phyloP scores from a whole-genome alignment of 2,329 filamentous ascomycete species.

The Venturia pyrina region DNA sequence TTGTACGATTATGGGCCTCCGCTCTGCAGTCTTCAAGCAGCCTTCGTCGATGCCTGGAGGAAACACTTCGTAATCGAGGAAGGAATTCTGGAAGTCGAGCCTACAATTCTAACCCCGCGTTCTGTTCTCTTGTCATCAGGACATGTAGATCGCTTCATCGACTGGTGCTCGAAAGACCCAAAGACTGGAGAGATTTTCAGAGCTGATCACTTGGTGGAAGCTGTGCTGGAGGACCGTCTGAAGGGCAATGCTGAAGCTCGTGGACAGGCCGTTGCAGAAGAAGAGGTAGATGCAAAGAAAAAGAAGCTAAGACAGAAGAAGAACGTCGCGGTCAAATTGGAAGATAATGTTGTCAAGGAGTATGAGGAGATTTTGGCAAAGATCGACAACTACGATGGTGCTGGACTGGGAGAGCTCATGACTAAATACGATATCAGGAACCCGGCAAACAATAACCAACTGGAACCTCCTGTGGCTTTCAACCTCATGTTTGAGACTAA shows the following conservation, averaged over 20 bases:
- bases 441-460: slow-evolving; percentile 65
- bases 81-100: slow-evolving; percentile 93
- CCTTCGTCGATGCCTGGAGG: slow-evolving; percentile 80
- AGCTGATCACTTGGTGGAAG: slow-evolving; percentile 93
- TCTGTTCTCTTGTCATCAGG: slow-evolving; percentile 87
- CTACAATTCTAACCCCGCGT: slow-evolving; percentile 85
- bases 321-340: slow-evolving; percentile 61
- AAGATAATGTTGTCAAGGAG: slow-evolving; percentile 76
- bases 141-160: slow-evolving; percentile 60
- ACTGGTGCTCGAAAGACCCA: slow-evolving; percentile 99
- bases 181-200: slow-evolving; percentile 95
- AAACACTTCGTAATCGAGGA: slow-evolving; percentile 91
- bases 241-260: slow-evolving; percentile 90
- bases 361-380: slow-evolving; percentile 86
- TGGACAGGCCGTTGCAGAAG: slow-evolving; percentile 64
- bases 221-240: slow-evolving; percentile 75
- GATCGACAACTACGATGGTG: slow-evolving; percentile 20
- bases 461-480: slow-evolving; percentile 77
- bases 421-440: slow-evolving; percentile 86
- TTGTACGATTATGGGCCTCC: slow-evolving; percentile 76
- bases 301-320: slow-evolving; percentile 62
- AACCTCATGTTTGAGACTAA: slow-evolving; percentile 98
- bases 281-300: slow-evolving; percentile 64
- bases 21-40: slow-evolving; percentile 74
- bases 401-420: slow-evolving; percentile 59